These are phyloP conservation scores for Schwanniomyces vanrijiae DNA, from an alignment of 805 yeast genomes.

Conservation along the genomic window DNA sequence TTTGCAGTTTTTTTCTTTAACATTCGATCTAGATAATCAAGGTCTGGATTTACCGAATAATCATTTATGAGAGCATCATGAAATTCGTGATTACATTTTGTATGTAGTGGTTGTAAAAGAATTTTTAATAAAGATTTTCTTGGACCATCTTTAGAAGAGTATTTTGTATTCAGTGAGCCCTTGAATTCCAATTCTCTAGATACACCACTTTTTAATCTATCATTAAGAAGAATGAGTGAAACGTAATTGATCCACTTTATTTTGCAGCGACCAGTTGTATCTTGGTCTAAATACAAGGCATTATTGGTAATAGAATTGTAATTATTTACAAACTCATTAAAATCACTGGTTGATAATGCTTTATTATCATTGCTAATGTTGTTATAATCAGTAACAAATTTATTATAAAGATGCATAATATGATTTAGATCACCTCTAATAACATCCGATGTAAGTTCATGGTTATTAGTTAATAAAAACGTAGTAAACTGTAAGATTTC, in stretches of 20 bases:
- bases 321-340: background rate
- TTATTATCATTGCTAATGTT: background rate
- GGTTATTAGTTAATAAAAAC: constrained; percentile 7
- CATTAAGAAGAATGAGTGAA: constrained; percentile 11
- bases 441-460: constrained; percentile 10
- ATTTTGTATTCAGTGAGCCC: background rate
- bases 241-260: constrained; percentile 14
- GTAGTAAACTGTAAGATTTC: constrained; percentile 1
- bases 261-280: background rate
- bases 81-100: constrained; percentile 4
- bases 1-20: constrained; percentile 40
- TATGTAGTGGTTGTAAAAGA: constrained; percentile 11
- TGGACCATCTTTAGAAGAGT: background rate
- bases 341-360: background rate
- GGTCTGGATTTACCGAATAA: constrained; percentile 3
- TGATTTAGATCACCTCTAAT: constrained; percentile 10
- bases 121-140: constrained; percentile 3
- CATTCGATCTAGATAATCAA: constrained; percentile 12
- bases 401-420: constrained; percentile 2
- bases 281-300: constrained; percentile 11
- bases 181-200: constrained; percentile 3
- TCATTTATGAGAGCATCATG: constrained; percentile 5
- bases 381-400: background rate
- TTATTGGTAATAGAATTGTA: constrained; percentile 18
- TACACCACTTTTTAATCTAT: constrained; percentile 7